A percentile compares a stretch with the other conserved stretches of the same genome.
Evolutionary conservation across 768 basidiomycete genomes (phyloP).

Genomic region (Paxillus rubicundulus): DNA sequence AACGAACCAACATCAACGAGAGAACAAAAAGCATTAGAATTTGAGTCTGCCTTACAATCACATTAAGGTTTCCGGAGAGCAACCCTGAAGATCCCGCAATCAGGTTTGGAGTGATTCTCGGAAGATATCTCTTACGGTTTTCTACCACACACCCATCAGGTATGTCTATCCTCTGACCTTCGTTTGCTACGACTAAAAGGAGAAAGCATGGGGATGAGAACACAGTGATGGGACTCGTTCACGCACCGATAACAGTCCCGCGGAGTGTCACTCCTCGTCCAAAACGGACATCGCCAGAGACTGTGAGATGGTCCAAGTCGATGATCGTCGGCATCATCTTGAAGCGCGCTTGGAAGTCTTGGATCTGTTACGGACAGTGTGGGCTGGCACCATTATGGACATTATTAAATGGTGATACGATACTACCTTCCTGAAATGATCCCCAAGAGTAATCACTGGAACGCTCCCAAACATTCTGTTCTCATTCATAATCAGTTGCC

Average conservation of each 20-base stretch:
- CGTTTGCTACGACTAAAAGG: constrained; percentile 65
- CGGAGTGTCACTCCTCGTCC: constrained; percentile 82
- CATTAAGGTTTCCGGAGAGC: constrained; percentile 81
- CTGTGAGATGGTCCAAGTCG: constrained; percentile 92
- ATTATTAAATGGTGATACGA: not conserved
- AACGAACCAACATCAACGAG: not conserved
- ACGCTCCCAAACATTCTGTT: constrained; percentile 80
- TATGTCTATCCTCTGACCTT: constrained; percentile 79
- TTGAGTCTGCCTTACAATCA: constrained; percentile 47
- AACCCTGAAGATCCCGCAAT: constrained; percentile 41
- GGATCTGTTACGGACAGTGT: constrained; percentile 46
- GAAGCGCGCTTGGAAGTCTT: constrained; percentile 92
- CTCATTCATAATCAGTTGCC: constrained; percentile 82
- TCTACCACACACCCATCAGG: constrained; percentile 80
- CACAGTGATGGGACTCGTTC: not conserved
- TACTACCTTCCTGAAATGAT: constrained; percentile 90
- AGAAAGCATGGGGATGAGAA: not conserved
- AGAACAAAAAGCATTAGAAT: not conserved
- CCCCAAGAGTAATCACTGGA: constrained; percentile 96
- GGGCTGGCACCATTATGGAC: not conserved
- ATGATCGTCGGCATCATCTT: constrained; percentile 89
- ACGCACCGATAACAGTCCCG: constrained; percentile 80
- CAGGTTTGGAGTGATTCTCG: not conserved
- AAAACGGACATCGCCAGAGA: constrained; percentile 89
- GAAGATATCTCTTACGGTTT: constrained; percentile 43